Conservation (phyloP, 2,329 filamentous ascomycete species). For the Akanthomyces uredinophilus region DNA sequence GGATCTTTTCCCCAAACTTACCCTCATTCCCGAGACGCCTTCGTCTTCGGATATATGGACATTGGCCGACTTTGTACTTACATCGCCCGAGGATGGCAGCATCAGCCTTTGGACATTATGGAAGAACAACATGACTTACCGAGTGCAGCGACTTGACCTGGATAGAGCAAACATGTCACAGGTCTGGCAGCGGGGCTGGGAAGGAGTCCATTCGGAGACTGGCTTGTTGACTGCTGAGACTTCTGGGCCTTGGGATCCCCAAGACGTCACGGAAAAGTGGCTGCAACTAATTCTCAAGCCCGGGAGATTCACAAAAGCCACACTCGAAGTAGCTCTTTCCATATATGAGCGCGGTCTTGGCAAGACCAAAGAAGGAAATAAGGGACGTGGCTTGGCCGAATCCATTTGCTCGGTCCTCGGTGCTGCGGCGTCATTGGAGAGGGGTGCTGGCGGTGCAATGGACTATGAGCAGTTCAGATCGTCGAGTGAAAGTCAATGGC, state of each 20-base stretch:
- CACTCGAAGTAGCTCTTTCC: conserved; percentile 74
- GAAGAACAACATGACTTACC: conserved; percentile 78
- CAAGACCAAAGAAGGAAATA: conserved; percentile 31
- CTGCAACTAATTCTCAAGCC: conserved; percentile 76
- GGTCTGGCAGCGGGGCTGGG: conserved; percentile 67
- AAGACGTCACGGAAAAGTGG: conserved; percentile 79
- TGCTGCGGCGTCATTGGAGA: conserved; percentile 61
- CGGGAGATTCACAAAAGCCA: conserved; percentile 72
- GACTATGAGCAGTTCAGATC: conserved; percentile 71
- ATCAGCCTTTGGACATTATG: conserved; percentile 71
- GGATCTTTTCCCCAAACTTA: conserved; percentile 60
- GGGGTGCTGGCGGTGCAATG: conserved; percentile 56
- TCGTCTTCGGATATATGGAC: conserved; percentile 75
- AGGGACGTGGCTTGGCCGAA: conserved; percentile 62
- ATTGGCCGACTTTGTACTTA: conserved; percentile 68
- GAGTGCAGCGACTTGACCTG: conserved; percentile 69
- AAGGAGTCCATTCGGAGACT: conserved; percentile 58
- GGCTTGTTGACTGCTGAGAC: conserved; percentile 48
- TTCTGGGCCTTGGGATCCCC: conserved; percentile 58
- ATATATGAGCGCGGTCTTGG: conserved; percentile 68
- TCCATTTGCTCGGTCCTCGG: conserved; percentile 69
- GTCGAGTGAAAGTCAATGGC: conserved; percentile 79
- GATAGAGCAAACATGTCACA: conserved; percentile 57
- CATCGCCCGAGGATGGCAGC: conserved; percentile 47
- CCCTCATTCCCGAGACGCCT: conserved; percentile 62